Conservation (phyloP, 257 asterid species). For the Fraxinus quadrangulata region DNA sequence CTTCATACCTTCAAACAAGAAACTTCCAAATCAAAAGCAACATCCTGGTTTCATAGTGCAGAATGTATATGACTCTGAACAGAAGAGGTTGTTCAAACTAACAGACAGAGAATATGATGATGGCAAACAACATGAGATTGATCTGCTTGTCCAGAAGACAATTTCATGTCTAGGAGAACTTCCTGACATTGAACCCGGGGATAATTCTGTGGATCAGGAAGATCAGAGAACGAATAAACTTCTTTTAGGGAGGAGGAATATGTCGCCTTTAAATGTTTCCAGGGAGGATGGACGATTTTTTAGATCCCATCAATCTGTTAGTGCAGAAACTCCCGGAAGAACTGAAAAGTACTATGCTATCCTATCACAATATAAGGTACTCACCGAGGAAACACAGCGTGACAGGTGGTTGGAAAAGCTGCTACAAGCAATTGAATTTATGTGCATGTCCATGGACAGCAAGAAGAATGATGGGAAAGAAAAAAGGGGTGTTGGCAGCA, state of each 20-base stretch:
- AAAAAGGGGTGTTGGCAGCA: slow-evolving; percentile 25
- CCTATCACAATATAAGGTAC: slow-evolving; percentile 45
- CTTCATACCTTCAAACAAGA: slow-evolving; percentile 75
- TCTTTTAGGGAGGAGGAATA: slow-evolving; percentile 51
- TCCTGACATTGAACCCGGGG: slow-evolving; percentile 73
- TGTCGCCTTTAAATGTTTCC: slow-evolving; percentile 63
- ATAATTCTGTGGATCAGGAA: slow-evolving; percentile 51
- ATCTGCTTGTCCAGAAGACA: slow-evolving; percentile 77
- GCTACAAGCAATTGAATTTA: slow-evolving; percentile 56
- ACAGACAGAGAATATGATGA: slow-evolving; percentile 80
- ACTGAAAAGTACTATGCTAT: slow-evolving; percentile 44
- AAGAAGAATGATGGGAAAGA: slow-evolving; percentile 45
- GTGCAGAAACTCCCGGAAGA: slow-evolving; percentile 74
- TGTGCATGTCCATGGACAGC: slow-evolving; percentile 45
- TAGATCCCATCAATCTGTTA: slow-evolving; percentile 46
- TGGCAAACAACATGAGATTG: slow-evolving; percentile 65
- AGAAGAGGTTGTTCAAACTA: slow-evolving; percentile 64
- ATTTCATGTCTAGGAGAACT: slow-evolving; percentile 62
- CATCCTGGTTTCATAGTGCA: slow-evolving; percentile 90
- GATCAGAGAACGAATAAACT: slow-evolving; percentile 60
- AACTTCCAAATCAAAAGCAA: slow-evolving; percentile 67
- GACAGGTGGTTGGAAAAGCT: slow-evolving; percentile 80
- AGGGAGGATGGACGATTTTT: slow-evolving; percentile 54
- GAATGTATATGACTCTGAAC: slow-evolving; percentile 74
- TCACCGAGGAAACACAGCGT: slow-evolving; percentile 69